A percentile compares a stretch with the other conserved stretches of the same genome.
These are phyloP conservation scores for Lagenidium giganteum DNA, from an alignment of 352 stramenopile genomes.

Conservation along the genomic window DNA sequence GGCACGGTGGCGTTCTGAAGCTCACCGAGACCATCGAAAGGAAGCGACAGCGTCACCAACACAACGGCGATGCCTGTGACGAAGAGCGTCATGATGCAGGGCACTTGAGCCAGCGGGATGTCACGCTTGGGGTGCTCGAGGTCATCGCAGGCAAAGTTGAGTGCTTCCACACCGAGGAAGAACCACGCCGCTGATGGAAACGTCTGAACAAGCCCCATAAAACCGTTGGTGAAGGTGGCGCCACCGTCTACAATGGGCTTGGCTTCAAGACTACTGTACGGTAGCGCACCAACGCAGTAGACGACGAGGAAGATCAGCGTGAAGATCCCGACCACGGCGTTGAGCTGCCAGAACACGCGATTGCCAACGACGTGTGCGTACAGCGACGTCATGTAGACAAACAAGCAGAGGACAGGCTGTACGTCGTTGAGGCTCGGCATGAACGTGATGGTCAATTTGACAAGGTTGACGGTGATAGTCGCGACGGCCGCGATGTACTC, in stretches of 20 bases:
- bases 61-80: constrained; percentile 8
- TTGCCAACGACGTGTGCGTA: constrained; percentile 8
- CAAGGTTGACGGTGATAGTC: constrained; percentile 7
- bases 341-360: constrained; percentile 14
- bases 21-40: not conserved
- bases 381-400: constrained; percentile 9
- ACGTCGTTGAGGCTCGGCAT: constrained; percentile 1
- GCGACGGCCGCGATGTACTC: constrained; percentile 18
- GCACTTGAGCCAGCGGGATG: constrained; percentile 13
- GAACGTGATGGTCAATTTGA: constrained; percentile 6
- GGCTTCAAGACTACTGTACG: constrained; percentile 8
- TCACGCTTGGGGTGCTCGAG: not conserved
- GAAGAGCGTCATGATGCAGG: constrained; percentile 7
- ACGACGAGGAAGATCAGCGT: constrained; percentile 6
- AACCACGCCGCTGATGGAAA: constrained; percentile 23
- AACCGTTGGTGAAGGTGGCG: constrained; percentile 1
- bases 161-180: constrained; percentile 19
- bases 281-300: constrained; percentile 11
- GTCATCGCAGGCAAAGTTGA: constrained; percentile 14
- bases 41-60: constrained; percentile 10
- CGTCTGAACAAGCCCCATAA: constrained; percentile 3
- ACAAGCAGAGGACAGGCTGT: constrained; percentile 5
- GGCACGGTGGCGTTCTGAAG: constrained; percentile 2
- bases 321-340: constrained; percentile 6
- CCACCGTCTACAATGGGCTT: not conserved